Evolutionary conservation across 345 rosid species (phyloP).

Genomic region (Salix koriyanagi): DNA sequence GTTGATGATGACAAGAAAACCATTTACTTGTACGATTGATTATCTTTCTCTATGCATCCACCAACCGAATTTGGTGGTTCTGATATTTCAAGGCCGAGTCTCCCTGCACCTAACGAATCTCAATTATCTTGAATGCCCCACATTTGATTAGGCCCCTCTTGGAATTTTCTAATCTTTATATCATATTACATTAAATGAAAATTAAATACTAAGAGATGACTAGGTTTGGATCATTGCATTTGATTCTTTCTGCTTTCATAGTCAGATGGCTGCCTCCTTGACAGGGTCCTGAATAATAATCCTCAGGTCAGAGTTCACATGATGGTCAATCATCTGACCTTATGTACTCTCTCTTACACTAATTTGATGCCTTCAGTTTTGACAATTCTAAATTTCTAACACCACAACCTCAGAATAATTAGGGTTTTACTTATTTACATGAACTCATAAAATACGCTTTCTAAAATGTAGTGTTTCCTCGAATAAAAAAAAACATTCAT

Average conservation of each 20-base stretch:
- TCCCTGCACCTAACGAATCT: slow-evolving; percentile 7
- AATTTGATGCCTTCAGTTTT: background rate
- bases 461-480: no score
- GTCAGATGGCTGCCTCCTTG: no score
- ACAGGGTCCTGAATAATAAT: background rate
- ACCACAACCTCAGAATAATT: no score
- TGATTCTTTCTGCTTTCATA: no score
- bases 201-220: background rate
- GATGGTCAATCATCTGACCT: background rate
- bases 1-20: slow-evolving; percentile 32
- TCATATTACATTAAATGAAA: background rate
- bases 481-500: no score
- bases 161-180: background rate
- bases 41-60: slow-evolving; percentile 2
- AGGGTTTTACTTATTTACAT: no score
- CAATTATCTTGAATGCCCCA: background rate
- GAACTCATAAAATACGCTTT: no score
- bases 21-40: slow-evolving; percentile 4
- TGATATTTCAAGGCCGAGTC: slow-evolving; percentile 17
- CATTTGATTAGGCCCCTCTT: background rate
- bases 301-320: background rate
- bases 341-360: background rate
- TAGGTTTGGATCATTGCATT: background rate
- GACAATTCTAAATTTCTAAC: background rate
- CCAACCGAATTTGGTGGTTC: background rate